Conservation (phyloP, 2,329 filamentous ascomycete genomes). For the Hortaea werneckii region DNA sequence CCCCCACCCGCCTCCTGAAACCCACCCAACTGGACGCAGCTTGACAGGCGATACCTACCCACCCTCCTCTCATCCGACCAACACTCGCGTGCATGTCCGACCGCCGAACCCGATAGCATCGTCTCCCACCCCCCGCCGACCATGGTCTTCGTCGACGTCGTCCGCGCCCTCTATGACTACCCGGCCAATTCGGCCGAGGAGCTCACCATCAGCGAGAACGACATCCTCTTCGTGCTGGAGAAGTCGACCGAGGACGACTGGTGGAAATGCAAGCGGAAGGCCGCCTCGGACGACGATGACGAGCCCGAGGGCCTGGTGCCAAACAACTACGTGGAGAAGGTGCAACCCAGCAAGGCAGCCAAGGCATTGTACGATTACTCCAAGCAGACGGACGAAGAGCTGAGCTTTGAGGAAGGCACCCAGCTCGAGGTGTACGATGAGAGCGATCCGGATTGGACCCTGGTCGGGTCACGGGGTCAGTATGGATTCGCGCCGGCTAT, state of each 20-base stretch:
- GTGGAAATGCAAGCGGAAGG: conserved; percentile 97
- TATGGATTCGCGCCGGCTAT: conserved; percentile 94
- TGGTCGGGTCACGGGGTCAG: conserved; percentile 74
- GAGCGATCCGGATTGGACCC: conserved; percentile 90
- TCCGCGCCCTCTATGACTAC: conserved; percentile 88
- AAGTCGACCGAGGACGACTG: conserved; percentile 68
- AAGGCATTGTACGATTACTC: conserved; percentile 98
- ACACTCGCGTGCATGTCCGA: too few species aligned
- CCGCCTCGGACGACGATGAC: conserved; percentile 67
- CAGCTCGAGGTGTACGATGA: conserved; percentile 76
- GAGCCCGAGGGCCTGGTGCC: conserved; percentile 85
- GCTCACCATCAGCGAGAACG: conserved; percentile 73
- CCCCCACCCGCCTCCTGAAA: too few species aligned
- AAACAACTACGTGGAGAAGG: conserved; percentile 90
- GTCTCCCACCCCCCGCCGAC: not conserved
- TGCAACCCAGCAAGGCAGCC: conserved; percentile 57
- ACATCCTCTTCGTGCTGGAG: conserved; percentile 79
- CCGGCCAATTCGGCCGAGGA: conserved; percentile 76
- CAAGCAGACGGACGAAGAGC: conserved; percentile 91
- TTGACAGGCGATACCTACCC: too few species aligned
- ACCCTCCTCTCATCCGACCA: too few species aligned
- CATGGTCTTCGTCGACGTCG: conserved; percentile 94
- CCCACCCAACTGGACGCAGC: too few species aligned
- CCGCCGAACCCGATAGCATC: too few species aligned
- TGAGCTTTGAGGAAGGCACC: conserved; percentile 88